A percentile compares a stretch with the other conserved stretches of the same genome.
phyloP scores from a whole-genome alignment of 306 rosid genomes.

The Quercus rubra region DNA sequence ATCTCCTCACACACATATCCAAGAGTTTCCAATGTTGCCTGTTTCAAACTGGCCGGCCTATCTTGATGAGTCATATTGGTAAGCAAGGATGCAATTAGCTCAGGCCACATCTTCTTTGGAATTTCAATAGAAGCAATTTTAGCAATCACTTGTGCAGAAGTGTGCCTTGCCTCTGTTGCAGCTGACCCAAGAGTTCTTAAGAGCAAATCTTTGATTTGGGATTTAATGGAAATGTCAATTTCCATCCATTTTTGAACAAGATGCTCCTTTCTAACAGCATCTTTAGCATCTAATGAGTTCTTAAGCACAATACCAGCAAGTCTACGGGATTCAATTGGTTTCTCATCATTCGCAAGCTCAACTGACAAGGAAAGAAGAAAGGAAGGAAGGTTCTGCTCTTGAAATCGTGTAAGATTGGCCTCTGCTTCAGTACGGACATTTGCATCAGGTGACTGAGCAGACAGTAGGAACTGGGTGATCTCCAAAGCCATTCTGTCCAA shows the following conservation, averaged over 20 bases:
- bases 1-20: conserved; percentile 43
- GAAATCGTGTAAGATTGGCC: conserved; percentile 27
- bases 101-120: conserved; percentile 36
- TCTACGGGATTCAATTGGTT: conserved; percentile 34
- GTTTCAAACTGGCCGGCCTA: conserved; percentile 24
- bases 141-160: conserved; percentile 39
- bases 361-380: conserved; percentile 30
- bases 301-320: conserved; percentile 38
- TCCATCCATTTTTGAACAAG: conserved; percentile 34
- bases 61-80: conserved; percentile 36
- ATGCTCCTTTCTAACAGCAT: conserved; percentile 30
- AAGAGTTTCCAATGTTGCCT: conserved; percentile 37
- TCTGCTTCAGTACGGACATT: conserved; percentile 34
- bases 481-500: conserved; percentile 28
- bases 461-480: conserved; percentile 32
- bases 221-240: conserved; percentile 27
- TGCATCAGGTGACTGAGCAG: conserved; percentile 40
- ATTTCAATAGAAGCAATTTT: conserved; percentile 36
- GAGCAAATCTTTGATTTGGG: conserved; percentile 31
- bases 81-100: conserved; percentile 25
- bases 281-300: conserved; percentile 40
- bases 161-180: conserved; percentile 34
- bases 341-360: conserved; percentile 33
- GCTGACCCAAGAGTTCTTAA: conserved; percentile 29
- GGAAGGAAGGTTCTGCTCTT: conserved; percentile 33